Base-by-base conservation (phyloP, 2,329 filamentous ascomycete genomes). In the Sarocladiaceae sp. region DNA sequence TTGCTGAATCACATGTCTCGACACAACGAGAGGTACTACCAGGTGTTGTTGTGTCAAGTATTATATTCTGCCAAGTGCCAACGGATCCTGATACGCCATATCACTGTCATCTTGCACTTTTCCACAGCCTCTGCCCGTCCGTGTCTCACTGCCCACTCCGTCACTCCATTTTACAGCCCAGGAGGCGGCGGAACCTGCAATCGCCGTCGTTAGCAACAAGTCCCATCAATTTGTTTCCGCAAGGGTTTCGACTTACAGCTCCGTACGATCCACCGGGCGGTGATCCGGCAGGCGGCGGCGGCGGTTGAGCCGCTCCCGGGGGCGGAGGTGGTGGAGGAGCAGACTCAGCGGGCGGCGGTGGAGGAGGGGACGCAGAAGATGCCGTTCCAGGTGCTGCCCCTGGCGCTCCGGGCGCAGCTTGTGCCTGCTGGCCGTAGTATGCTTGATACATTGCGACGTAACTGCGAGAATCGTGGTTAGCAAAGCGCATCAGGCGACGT, bases 361-460 rank as follows among this genome's bases (percentile, higher is more conserved):
- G 77, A 13, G 80, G 74, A 50, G 78, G 72, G 45, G 72, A 66
- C 48, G 65, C 59, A 31, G 73, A 65, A 39, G 69, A 66, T 12
- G 40, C 26, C 6, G 40, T 24, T 33, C 40, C 40, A 12, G 40
- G 40, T 33, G 40, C 40, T 45, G 56, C 58, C 23, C 52, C 53
- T 19, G 11, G 44, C 20, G 23, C 39, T 32, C 15, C 41, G 15
- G 16, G 31, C 6, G 43, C 47, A 40, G 49, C 53, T 40, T 64
- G 61, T 12, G 53, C 56, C 41, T 65, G 61, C 43, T 70, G 70
- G 15, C 75, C 75, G 52, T 78, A 78, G 54, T 85, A 85, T 55
- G 87, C 82, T 58, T 87, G 81, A 54, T 88, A 88, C 64, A 85
- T 83, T 54, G 85, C 82, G 51, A 76, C 69, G 53, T 83, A 83